phyloP scores from a whole-genome alignment of 306 rosid species.

The Potentilla sterilis region DNA sequence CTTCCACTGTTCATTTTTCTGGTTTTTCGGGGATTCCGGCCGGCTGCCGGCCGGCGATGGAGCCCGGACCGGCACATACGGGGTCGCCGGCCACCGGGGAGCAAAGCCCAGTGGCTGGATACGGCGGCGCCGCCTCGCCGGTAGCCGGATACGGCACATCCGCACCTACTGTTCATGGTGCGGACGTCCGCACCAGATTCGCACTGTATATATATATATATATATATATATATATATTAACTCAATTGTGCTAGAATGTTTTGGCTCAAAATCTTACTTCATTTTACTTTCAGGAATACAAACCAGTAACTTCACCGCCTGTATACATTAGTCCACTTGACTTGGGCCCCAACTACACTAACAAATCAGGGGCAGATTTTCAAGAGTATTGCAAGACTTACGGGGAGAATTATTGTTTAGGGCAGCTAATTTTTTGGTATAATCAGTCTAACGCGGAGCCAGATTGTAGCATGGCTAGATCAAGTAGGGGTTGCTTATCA shows the following conservation, averaged over 20 bases:
- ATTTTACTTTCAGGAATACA: constrained; percentile 61
- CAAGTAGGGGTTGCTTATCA: constrained; percentile 82
- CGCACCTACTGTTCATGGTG: no score
- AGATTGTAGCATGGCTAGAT: constrained; percentile 65
- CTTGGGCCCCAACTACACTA: constrained; percentile 87
- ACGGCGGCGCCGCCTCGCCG: no score
- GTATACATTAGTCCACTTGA: constrained; percentile 98
- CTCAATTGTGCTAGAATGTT: background rate
- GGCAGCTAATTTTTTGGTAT: constrained; percentile 97
- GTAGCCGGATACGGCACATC: no score
- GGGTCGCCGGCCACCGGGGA: no score
- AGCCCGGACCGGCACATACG: no score
- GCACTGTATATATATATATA: no score
- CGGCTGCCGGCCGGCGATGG: no score
- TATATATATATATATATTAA: no score
- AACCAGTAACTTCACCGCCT: constrained; percentile 85
- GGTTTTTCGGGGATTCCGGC: no score
- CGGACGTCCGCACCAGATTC: no score
- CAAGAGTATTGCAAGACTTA: constrained; percentile 86
- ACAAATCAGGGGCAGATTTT: constrained; percentile 71
- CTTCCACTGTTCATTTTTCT: no score
- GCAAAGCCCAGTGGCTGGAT: no score
- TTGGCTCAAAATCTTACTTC: constrained; percentile 7
- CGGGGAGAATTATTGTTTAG: constrained; percentile 90
- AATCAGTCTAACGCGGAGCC: constrained; percentile 85